phyloP scores from a whole-genome alignment of 2,329 filamentous ascomycete genomes.

The Clonostachys rhizophaga region DNA sequence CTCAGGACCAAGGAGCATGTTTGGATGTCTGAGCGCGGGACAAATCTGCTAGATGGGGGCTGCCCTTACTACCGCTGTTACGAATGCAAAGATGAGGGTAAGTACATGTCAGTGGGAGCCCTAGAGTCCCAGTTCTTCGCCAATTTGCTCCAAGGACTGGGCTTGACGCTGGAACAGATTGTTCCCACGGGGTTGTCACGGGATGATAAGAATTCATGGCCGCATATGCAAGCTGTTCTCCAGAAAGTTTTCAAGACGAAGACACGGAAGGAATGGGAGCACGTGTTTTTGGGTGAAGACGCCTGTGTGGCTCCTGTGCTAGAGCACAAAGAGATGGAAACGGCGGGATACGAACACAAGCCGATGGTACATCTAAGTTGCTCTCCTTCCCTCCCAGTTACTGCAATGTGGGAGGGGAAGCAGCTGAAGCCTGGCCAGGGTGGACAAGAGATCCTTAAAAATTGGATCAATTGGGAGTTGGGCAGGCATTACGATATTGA shows the following conservation, averaged over 20 bases:
- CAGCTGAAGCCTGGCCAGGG: slow-evolving; percentile 63
- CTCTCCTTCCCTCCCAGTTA: slow-evolving; percentile 69
- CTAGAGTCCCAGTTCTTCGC: no score
- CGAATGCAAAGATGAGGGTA: no score
- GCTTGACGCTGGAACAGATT: no score
- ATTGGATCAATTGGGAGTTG: slow-evolving; percentile 75
- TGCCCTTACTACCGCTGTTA: no score
- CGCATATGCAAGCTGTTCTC: slow-evolving; percentile 55
- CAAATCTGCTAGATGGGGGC: no score
- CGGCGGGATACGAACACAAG: slow-evolving; percentile 63
- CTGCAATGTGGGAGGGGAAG: slow-evolving; percentile 60
- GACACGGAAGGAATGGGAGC: slow-evolving; percentile 77
- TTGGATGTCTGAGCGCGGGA: no score
- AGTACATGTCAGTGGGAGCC: no score
- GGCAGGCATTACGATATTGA: slow-evolving; percentile 67
- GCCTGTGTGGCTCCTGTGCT: slow-evolving; percentile 87
- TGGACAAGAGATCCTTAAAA: slow-evolving; percentile 61
- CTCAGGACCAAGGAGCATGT: no score
- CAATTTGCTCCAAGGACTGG: no score
- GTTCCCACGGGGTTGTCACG: no score
- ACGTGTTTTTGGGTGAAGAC: slow-evolving; percentile 82
- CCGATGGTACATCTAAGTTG: slow-evolving; percentile 63
- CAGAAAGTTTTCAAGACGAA: slow-evolving; percentile 60
- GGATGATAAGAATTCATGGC: slow-evolving; percentile 51
- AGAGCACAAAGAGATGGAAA: slow-evolving; percentile 66